These are phyloP conservation scores for Schizopora paradoxa DNA, from an alignment of 1,284 basidiomycete species.

Conservation along the genomic window DNA sequence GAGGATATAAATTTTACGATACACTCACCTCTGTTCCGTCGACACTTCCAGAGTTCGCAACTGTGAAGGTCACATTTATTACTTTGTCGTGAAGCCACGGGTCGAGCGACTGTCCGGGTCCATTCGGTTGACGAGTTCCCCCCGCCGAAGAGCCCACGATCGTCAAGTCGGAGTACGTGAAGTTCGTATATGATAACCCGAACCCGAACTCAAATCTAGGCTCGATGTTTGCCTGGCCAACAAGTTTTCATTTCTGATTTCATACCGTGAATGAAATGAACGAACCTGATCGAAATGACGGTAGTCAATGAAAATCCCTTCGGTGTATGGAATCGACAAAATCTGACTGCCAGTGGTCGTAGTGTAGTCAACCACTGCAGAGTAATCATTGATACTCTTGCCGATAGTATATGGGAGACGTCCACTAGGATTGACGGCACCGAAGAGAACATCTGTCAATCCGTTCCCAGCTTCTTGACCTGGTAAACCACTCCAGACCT, in stretches of 20 bases:
- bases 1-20: neutral
- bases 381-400: constrained; percentile 42
- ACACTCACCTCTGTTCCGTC: constrained; percentile 31
- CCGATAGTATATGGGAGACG: constrained; percentile 48
- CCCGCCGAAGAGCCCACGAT: constrained; percentile 24
- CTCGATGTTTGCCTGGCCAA: constrained; percentile 36
- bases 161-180: constrained; percentile 57
- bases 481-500: constrained; percentile 54
- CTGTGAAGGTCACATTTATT: constrained; percentile 28
- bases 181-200: constrained; percentile 80
- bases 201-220: constrained; percentile 78
- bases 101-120: constrained; percentile 28
- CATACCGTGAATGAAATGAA: neutral
- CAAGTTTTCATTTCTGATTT: neutral
- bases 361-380: constrained; percentile 28
- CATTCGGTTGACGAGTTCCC: constrained; percentile 26
- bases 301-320: constrained; percentile 24
- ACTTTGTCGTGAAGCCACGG: constrained; percentile 31
- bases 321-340: constrained; percentile 29
- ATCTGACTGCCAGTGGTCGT: constrained; percentile 19
- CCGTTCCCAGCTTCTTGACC: constrained; percentile 68
- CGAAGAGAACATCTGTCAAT: constrained; percentile 45
- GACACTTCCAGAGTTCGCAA: constrained; percentile 32
- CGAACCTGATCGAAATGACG: constrained; percentile 19
- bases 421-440: constrained; percentile 37